A percentile compares a stretch with the other conserved stretches of the same genome.
Conservation (phyloP, 805 yeast genomes). For the Aciculoconidium aculeatum region DNA sequence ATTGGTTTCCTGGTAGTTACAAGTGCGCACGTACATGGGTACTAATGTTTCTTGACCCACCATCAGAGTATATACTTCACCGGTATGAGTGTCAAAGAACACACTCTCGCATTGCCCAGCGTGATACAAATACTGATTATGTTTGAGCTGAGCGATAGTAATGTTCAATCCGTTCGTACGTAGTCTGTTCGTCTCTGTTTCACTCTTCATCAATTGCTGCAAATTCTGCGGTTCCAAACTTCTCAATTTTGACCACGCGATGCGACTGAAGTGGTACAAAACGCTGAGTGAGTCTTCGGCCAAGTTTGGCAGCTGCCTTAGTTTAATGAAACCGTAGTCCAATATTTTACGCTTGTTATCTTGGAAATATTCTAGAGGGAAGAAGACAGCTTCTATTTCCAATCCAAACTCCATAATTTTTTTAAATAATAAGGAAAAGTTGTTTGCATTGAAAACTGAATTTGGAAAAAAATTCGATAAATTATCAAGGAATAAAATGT, state of each 20-base stretch:
- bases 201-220: slow-evolving; percentile 6
- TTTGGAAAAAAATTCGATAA: slow-evolving; percentile 53
- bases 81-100: slow-evolving; percentile 3
- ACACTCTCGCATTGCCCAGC: slow-evolving; percentile 1
- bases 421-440: slow-evolving; percentile 28
- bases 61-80: too few relatives aligned
- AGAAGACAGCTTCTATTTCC: slow-evolving; percentile 43
- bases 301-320: slow-evolving; percentile 19
- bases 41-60: too few relatives aligned
- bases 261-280: slow-evolving; percentile 43
- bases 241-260: slow-evolving; percentile 40
- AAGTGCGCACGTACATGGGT: slow-evolving; percentile 17
- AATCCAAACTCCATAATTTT: slow-evolving; percentile 42
- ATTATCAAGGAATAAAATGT: slow-evolving; percentile 32
- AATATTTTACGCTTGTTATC: slow-evolving; percentile 13
- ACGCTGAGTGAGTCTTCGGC: slow-evolving; percentile 47
- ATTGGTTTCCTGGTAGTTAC: slow-evolving; percentile 59
- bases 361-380: slow-evolving; percentile 45
- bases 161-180: slow-evolving; percentile 13
- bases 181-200: slow-evolving; percentile 1
- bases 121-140: slow-evolving; percentile 23
- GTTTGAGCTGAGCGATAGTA: slow-evolving; percentile 33
- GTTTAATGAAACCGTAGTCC: slow-evolving; percentile 49
- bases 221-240: slow-evolving; percentile 5
- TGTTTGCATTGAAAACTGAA: slow-evolving; percentile 21